Evolutionary conservation across 179 eudicot species (phyloP).

Genomic region (Actinidia polygama): DNA sequence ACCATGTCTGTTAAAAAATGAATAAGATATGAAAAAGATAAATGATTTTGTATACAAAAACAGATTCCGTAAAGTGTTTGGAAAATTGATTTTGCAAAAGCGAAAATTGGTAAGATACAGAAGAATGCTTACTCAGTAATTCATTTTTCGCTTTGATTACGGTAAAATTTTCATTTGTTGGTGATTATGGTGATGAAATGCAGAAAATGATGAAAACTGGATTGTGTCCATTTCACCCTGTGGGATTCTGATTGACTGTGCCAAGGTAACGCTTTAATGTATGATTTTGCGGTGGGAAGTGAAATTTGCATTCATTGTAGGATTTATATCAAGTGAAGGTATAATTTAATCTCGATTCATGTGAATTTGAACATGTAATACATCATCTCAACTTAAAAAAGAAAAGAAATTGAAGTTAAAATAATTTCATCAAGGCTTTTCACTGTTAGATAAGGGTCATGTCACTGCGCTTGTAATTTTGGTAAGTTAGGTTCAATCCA

Average conservation of each 20-base stretch:
- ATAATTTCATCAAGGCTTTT: neutral
- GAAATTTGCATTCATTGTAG: neutral
- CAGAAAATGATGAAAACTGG: conserved; percentile 34
- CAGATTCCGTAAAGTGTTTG: too few species aligned
- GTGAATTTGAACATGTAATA: neutral
- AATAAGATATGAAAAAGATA: too few species aligned
- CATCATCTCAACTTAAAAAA: neutral
- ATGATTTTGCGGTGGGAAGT: neutral
- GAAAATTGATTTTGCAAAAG: too few species aligned
- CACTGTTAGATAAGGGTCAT: neutral
- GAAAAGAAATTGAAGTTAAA: neutral
- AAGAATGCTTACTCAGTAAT: neutral
- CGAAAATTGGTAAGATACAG: too few species aligned
- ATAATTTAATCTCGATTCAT: neutral
- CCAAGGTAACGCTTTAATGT: conserved; percentile 26
- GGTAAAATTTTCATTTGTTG: neutral
- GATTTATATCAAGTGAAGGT: neutral
- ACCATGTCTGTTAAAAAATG: too few species aligned
- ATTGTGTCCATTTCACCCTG: neutral
- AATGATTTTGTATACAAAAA: too few species aligned
- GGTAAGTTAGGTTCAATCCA: neutral
- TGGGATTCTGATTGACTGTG: conserved; percentile 11
- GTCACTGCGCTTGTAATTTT: neutral
- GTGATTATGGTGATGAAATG: conserved; percentile 27
- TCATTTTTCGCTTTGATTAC: neutral